Evolutionary conservation across 345 rosid genomes (phyloP), one percentile per base, ranked within the genome.

Genomic region (Alliaria petiolata): DNA sequence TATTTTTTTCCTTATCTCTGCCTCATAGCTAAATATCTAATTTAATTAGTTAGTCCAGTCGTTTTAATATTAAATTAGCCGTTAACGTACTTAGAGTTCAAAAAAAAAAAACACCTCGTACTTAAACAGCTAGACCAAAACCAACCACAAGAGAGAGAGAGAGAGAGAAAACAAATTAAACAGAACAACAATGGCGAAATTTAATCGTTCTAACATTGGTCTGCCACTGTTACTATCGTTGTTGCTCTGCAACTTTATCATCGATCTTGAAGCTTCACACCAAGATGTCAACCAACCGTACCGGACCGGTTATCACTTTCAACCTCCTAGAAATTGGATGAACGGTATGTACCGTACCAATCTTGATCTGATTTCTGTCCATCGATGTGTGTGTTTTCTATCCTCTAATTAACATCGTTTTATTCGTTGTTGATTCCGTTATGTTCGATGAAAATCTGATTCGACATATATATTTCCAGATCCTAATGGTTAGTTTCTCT

Each of bases 271-370:
- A 42, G 78, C 72, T 34, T 59, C 62, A 42, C 44, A 31, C 17
- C 67, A 74, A 33, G 56, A 59, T 59, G 16, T 46, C 33, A 67
- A 49, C 28, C 92, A 87, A 68, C 85, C 90, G 34, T 85, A 87
- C 62, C 82, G 91, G 72, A 84, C 92, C 65, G 89, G 78, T 47
- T 89, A 61, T 52, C 92, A 89, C 67, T 89, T 89, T 35, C 92
- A 87, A 54, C 89, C 92, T 50, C 85, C 83, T 16, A 80, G 76
- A 71, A 87, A 89, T 59, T 89, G 96, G 92, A 87, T 87, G 77
- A 89, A 85, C 70, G 96, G 96, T 85, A 78, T n/a, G 45, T 51
- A 17, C 30, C 15, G 7, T 19, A 6, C 35, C 51, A 11, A 46
- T 43, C 25, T 53, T 54, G 64, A 40, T 40, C 31, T 51, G 16